Conservation (phyloP, 2,329 filamentous ascomycete genomes). For the Fusarium decemcellulare region DNA sequence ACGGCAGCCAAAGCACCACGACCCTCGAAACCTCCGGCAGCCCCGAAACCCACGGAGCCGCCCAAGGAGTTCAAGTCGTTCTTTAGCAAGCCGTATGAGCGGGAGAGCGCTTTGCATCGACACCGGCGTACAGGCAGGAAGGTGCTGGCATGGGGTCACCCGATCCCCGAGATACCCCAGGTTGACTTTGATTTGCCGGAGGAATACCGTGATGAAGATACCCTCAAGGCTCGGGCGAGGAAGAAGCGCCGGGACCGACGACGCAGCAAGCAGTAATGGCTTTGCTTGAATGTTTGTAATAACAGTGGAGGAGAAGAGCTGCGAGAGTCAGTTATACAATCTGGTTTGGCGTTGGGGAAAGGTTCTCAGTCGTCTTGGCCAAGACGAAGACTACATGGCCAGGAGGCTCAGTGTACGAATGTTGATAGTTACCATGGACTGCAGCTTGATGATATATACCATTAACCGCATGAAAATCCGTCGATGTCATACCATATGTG, state of each 20-base stretch:
- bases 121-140: conserved; percentile 78
- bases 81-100: conserved; percentile 83
- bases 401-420: conserved; percentile 12
- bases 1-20: conserved; percentile 28
- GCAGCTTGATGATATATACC: conserved; percentile 8
- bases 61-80: conserved; percentile 85
- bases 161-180: conserved; percentile 80
- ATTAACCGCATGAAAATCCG: too few species aligned
- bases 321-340: conserved; percentile 30
- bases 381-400: conserved; percentile 25
- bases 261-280: conserved; percentile 59
- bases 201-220: conserved; percentile 71
- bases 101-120: conserved; percentile 83
- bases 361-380: conserved; percentile 25
- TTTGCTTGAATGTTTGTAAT: conserved; percentile 38
- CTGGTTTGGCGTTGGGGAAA: conserved; percentile 40
- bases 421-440: conserved; percentile 18
- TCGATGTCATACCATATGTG: not conserved
- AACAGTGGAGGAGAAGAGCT: conserved; percentile 29
- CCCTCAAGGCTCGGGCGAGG: conserved; percentile 71
- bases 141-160: conserved; percentile 84
- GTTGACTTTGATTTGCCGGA: conserved; percentile 82
- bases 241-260: conserved; percentile 73
- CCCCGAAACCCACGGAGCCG: conserved; percentile 54
- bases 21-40: conserved; percentile 43